phyloP scores from a whole-genome alignment of 176 grass and related monocot species.

The Eleusine coracana region DNA sequence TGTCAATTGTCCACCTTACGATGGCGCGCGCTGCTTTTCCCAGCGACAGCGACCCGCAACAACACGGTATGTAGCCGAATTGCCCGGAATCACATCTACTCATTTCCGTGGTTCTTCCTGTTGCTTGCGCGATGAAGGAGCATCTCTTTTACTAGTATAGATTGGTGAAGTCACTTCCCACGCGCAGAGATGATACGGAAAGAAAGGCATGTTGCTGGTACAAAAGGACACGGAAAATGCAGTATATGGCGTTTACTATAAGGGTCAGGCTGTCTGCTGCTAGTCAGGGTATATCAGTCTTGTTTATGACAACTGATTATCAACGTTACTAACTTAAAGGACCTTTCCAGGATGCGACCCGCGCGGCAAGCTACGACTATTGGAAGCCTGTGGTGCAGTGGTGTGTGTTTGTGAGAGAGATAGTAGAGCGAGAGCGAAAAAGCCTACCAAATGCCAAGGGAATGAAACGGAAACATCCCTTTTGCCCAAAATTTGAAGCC shows the following conservation, averaged over 20 bases:
- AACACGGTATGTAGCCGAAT: neutral
- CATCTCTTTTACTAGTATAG: neutral
- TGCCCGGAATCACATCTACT: neutral
- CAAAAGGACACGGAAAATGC: neutral
- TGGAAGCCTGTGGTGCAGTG: neutral
- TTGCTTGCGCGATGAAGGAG: neutral
- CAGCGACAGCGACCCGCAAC: constrained; percentile 30
- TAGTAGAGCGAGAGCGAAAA: neutral
- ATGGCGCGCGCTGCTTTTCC: neutral
- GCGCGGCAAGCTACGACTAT: neutral
- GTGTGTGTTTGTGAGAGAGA: too few relatives aligned
- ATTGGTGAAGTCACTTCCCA: neutral
- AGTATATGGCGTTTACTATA: neutral
- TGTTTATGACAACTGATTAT: neutral
- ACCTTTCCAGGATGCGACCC: neutral
- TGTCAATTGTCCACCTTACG: too few relatives aligned
- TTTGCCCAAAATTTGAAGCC: neutral
- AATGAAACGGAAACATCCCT: constrained; percentile 2
- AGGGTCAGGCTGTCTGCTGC: neutral
- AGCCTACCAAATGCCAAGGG: neutral
- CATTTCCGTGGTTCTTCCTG: neutral
- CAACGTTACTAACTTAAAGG: neutral
- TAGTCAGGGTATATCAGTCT: too few relatives aligned
- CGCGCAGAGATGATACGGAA: too few relatives aligned
- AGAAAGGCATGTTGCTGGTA: neutral